phyloP scores from a whole-genome alignment of 352 stramenopile genomes.

The Phytophthora pluvialis region DNA sequence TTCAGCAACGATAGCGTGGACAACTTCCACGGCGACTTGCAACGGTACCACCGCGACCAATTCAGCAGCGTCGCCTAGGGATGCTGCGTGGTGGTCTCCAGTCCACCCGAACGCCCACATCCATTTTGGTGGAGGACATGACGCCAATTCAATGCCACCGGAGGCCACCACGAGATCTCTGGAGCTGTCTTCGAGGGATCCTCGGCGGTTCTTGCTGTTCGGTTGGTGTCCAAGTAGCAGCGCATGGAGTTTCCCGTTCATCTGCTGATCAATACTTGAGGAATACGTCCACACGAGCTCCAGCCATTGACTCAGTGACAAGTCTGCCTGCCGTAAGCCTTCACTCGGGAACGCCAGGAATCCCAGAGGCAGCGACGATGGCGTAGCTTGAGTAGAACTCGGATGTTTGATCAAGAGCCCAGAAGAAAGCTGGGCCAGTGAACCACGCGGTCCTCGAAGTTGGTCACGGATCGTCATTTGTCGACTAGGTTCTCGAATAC shows the following conservation, averaged over 20 bases:
- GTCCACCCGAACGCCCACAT: constrained; percentile 31
- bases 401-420: constrained; percentile 2
- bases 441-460: neutral
- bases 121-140: constrained; percentile 13
- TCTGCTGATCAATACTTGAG: constrained; percentile 14
- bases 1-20: constrained; percentile 25
- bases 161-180: constrained; percentile 4
- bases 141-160: neutral
- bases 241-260: constrained; percentile 26
- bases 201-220: constrained; percentile 4
- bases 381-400: neutral
- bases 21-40: constrained; percentile 14
- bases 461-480: constrained; percentile 22
- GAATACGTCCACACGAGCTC: constrained; percentile 45
- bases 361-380: constrained; percentile 9
- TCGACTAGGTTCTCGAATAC: constrained; percentile 9
- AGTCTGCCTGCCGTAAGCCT: constrained; percentile 7
- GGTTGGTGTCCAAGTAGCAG: constrained; percentile 22
- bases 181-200: constrained; percentile 18
- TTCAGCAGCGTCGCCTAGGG: constrained; percentile 3
- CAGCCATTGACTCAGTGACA: constrained; percentile 40
- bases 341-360: constrained; percentile 37
- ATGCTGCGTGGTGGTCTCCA: neutral
- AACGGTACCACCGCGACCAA: constrained; percentile 6
- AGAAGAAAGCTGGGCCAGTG: neutral